Percentiles rank a stretch among this genome's conserved stretches.
Evolutionary conservation across 2,329 filamentous ascomycete species (phyloP).

Genomic region (Exophiala spinifera): DNA sequence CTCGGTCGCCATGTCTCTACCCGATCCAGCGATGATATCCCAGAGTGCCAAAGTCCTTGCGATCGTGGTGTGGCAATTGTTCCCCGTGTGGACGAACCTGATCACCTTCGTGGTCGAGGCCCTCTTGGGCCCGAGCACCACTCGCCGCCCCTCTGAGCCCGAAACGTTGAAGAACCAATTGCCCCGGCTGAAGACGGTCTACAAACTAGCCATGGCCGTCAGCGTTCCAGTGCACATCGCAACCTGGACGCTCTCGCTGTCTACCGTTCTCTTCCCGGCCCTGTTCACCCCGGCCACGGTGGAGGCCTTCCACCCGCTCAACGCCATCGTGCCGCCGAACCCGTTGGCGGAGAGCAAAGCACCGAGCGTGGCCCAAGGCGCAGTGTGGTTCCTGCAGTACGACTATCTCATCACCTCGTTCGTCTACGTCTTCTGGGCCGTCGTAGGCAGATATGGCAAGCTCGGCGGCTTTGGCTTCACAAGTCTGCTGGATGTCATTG

Average conservation of each 20-base stretch:
- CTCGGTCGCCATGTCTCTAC: constrained; percentile 41
- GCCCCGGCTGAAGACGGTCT: constrained; percentile 36
- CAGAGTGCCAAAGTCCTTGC: constrained; percentile 44
- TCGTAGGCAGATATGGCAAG: constrained; percentile 32
- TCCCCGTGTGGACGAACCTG: constrained; percentile 45
- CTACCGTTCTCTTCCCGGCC: constrained; percentile 40
- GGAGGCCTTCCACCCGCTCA: constrained; percentile 36
- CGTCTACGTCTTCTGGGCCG: constrained; percentile 46
- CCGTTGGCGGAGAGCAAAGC: constrained; percentile 28
- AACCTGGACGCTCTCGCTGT: constrained; percentile 39
- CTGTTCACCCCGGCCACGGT: constrained; percentile 34
- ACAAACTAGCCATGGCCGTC: constrained; percentile 41
- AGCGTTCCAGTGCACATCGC: constrained; percentile 41
- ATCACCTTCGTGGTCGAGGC: constrained; percentile 2
- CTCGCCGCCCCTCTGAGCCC: constrained; percentile 20
- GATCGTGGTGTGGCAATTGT: constrained; percentile 50
- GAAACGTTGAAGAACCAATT: constrained; percentile 20
- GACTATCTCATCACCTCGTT: constrained; percentile 44
- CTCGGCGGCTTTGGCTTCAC: not conserved
- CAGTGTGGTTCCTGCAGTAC: constrained; percentile 47
- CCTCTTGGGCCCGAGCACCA: constrained; percentile 32
- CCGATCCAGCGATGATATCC: constrained; percentile 38
- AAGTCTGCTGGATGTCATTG: constrained; percentile 5
- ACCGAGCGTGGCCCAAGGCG: constrained; percentile 37
- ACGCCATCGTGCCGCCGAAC: constrained; percentile 40